Evolutionary conservation across 2,329 filamentous ascomycete genomes (phyloP).

Genomic region (Talaromyces sp.): DNA sequence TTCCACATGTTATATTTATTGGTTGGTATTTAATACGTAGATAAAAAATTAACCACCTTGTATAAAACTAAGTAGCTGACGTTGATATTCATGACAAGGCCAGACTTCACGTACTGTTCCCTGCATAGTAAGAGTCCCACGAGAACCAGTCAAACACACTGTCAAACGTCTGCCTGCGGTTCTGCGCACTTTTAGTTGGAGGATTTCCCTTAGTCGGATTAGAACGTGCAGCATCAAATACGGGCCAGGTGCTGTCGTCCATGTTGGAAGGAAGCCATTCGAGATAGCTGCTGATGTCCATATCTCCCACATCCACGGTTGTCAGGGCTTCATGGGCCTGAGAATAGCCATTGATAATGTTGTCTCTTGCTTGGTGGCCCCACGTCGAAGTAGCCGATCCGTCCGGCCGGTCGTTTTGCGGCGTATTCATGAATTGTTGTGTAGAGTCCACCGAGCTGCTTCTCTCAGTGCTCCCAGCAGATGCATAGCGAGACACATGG

Average conservation of each 20-base stretch:
- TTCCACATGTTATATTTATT: neutral
- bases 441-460: too few species aligned
- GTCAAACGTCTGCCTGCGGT: neutral
- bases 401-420: neutral
- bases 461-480: too few species aligned
- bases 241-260: neutral
- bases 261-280: neutral
- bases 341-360: neutral
- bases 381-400: neutral
- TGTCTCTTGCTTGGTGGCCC: neutral
- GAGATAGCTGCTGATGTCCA: neutral
- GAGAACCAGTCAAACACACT: conserved; percentile 2
- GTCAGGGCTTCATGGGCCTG: neutral
- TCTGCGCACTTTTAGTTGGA: neutral
- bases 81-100: too few species aligned
- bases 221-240: neutral
- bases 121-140: neutral
- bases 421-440: too few species aligned
- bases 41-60: too few species aligned
- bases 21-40: neutral
- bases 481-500: neutral
- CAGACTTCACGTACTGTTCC: neutral
- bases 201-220: neutral
- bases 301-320: neutral
- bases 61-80: too few species aligned